Conservation (phyloP, 2,329 filamentous ascomycete species). For the Clonostachys rhizophaga region DNA sequence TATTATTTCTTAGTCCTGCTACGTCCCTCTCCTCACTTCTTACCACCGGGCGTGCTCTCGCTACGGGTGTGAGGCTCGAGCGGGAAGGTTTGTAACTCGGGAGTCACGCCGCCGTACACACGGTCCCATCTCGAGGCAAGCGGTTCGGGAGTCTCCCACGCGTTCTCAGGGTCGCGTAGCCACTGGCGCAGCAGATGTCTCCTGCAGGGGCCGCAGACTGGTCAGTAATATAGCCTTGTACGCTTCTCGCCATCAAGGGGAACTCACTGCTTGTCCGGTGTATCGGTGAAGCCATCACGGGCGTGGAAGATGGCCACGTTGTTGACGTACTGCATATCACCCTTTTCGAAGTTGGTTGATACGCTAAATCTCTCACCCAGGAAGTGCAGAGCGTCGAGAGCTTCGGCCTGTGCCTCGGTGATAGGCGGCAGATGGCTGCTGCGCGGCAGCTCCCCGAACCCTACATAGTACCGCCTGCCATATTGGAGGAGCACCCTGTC, state of each 20-base stretch:
- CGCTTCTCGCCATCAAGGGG: not conserved
- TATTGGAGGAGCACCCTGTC: conserved; percentile 58
- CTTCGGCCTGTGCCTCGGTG: conserved; percentile 46
- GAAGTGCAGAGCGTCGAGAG: conserved; percentile 45
- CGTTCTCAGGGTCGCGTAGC: conserved; percentile 41
- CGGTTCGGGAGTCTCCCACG: conserved; percentile 39
- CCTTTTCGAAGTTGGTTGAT: conserved; percentile 38
- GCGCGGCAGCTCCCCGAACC: conserved; percentile 50
- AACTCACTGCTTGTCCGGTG: conserved; percentile 34
- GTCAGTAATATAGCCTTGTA: no score
- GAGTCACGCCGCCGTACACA: conserved; percentile 45
- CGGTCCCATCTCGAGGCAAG: conserved; percentile 43
- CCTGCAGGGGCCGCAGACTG: conserved; percentile 8
- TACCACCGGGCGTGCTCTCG: conserved; percentile 6
- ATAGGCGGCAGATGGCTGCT: conserved; percentile 50
- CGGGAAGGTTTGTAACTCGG: conserved; percentile 49
- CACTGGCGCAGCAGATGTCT: conserved; percentile 45
- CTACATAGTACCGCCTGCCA: conserved; percentile 51
- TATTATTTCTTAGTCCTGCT: no score
- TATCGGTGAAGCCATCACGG: conserved; percentile 41
- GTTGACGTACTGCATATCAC: conserved; percentile 51
- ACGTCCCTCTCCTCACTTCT: no score
- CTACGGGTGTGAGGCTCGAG: conserved; percentile 38
- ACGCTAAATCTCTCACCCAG: conserved; percentile 38
- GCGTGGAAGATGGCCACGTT: conserved; percentile 51